Percentiles rank a stretch among this genome's conserved stretches.
Conservation (phyloP, 768 basidiomycete genomes). For the Auriscalpium orientale region DNA sequence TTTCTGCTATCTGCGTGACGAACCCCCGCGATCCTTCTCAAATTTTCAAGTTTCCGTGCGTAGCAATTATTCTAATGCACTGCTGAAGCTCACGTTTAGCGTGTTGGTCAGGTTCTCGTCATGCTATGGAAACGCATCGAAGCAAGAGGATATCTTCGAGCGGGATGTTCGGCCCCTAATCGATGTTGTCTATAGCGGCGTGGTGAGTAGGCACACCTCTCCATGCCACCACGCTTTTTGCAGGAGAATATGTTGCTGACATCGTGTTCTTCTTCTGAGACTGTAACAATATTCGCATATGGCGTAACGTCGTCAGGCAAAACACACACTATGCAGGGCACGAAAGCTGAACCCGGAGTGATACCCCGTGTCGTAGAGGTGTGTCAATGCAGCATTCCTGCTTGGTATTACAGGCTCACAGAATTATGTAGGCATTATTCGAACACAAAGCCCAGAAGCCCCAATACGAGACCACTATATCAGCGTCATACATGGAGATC, state of each 20-base stretch:
- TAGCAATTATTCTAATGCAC: background rate
- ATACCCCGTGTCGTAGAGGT: conserved; percentile 79
- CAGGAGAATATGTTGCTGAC: no score
- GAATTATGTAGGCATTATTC: conserved; percentile 5
- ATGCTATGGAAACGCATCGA: conserved; percentile 64
- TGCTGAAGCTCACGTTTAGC: background rate
- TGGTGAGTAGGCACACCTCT: conserved; percentile 52
- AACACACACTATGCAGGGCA: conserved; percentile 91
- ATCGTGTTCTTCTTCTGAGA: conserved; percentile 32
- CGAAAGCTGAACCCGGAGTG: conserved; percentile 63
- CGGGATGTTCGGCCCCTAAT: conserved; percentile 72
- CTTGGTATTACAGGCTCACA: background rate
- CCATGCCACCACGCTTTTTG: no score
- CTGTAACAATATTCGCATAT: conserved; percentile 83
- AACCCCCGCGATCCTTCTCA: conserved; percentile 66
- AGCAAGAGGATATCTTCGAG: conserved; percentile 71
- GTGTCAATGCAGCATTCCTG: conserved; percentile 13
- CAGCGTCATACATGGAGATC: conserved; percentile 81
- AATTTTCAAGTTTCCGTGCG: conserved; percentile 74
- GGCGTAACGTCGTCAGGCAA: conserved; percentile 89
- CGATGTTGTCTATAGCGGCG: conserved; percentile 68
- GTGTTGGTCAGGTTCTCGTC: conserved; percentile 49
- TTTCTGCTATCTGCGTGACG: conserved; percentile 51
- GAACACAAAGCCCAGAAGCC: conserved; percentile 9
- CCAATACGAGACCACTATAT: conserved; percentile 36